Evolutionary conservation across 345 rosid species (phyloP), one percentile per base, ranked within the genome.

Genomic region (Passiflora organensis): DNA sequence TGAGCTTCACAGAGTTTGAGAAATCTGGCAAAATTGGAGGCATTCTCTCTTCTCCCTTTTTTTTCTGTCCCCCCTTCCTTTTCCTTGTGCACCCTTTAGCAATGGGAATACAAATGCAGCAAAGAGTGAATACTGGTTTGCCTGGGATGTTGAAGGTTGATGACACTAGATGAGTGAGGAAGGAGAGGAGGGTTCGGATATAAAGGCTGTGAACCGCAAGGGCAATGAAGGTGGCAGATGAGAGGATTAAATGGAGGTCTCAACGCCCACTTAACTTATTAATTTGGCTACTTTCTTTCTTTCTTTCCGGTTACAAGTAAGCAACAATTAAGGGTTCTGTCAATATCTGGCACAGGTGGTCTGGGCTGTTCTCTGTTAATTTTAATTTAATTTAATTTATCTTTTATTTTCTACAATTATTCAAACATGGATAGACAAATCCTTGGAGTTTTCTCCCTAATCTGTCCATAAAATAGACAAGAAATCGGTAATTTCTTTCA

Each of bases 151-250:
- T 43, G 21, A 48, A 34, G 18, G n/a, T n/a, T 9, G 41, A 4
- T 13, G 28, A 9, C 43, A 46, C 52, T 32, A 46, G 55, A 38
- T 10, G 43, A 54, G 56, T 20, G 38, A 25, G 17, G 48, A 25
- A 13, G 53, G 28, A 11, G 20, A 17, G 58, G 65, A 41, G 6
- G 57, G 14, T 48, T 55, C 43, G 43, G 63, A 56, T 64, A 64
- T 64, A 64, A 55, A 64, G 65, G 57, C 58, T 2, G 41, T 6
- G 13, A 39, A 46, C 42, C 17, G 54, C 47, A 17, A 18, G 36
- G 25, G 71, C 65, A 59, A 47, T 67, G 71, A 60, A 53, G 65
- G 37, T 3, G 66, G 71, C 65, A 67, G 71, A 67, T 67, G 71
- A 42, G 71, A 59, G 48, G 71, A 67, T n/a, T 67, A 14, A 67